phyloP scores from a whole-genome alignment of 306 rosid species.

The Albizia julibrissin region DNA sequence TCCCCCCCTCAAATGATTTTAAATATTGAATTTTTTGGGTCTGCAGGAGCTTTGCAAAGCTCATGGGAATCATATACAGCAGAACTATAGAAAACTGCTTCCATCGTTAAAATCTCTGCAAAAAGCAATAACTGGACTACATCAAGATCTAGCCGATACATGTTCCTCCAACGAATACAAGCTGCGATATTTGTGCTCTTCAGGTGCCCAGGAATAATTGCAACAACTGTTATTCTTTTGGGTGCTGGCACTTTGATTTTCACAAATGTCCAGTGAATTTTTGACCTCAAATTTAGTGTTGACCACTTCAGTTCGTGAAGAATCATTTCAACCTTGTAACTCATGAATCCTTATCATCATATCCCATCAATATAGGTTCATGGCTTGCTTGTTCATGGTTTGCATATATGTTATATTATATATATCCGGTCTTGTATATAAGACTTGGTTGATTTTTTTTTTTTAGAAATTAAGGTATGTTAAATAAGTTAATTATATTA shows the following conservation, averaged over 20 bases:
- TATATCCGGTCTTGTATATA: no score
- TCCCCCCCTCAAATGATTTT: neutral
- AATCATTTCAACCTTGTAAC: neutral
- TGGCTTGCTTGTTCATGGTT: neutral
- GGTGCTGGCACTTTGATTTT: neutral
- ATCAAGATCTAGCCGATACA: conserved; percentile 86
- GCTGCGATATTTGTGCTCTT: conserved; percentile 75
- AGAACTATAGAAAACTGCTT: conserved; percentile 65
- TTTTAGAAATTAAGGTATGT: no score
- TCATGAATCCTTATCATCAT: neutral
- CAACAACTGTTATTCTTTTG: neutral
- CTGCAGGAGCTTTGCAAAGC: conserved; percentile 82
- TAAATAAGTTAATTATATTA: no score
- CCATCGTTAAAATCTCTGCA: conserved; percentile 85
- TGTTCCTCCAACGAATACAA: conserved; percentile 86
- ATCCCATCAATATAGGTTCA: neutral
- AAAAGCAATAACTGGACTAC: conserved; percentile 72
- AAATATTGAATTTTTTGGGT: conserved; percentile 23
- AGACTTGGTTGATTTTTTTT: no score
- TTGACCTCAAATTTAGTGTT: neutral
- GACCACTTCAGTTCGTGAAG: neutral
- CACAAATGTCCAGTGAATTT: neutral
- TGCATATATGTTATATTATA: neutral
- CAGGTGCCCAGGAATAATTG: conserved; percentile 47
- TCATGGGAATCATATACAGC: conserved; percentile 80